These are phyloP conservation scores for Raphidocelis subcapitata DNA, from an alignment of 139 green algal genomes.

Conservation along the genomic window DNA sequence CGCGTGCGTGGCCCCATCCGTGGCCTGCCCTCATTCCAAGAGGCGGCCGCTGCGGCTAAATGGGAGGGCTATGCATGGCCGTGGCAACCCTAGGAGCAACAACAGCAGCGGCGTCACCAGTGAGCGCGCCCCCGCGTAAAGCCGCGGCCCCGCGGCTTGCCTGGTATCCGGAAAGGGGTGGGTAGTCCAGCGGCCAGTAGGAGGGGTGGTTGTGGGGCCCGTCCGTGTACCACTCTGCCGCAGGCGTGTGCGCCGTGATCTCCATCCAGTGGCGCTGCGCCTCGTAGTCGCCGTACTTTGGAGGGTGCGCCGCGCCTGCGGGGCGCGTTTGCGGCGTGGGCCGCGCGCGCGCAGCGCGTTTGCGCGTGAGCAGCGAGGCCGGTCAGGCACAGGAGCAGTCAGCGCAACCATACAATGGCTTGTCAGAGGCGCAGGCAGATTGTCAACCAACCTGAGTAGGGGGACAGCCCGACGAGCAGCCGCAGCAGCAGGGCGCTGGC, in stretches of 20 bases:
- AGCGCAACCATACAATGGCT: not conserved
- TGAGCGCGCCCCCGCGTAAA: too few species aligned
- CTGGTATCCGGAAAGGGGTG: conserved; percentile 94
- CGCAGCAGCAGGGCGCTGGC: conserved; percentile 62
- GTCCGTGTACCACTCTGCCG: conserved; percentile 70
- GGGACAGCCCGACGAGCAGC: conserved; percentile 59
- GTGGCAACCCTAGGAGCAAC: too few species aligned
- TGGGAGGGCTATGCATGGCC: too few species aligned
- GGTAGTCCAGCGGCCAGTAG: conserved; percentile 98
- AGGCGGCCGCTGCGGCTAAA: too few species aligned
- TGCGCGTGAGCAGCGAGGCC: not conserved
- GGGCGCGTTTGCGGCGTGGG: not conserved
- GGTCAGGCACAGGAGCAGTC: not conserved
- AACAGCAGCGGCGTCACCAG: too few species aligned
- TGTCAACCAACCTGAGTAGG: conserved; percentile 71
- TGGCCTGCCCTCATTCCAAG: too few species aligned
- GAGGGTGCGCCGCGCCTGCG: conserved; percentile 65
- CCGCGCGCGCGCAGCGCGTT: too few species aligned
- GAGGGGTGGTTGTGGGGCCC: conserved; percentile 27
- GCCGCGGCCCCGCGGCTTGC: too few species aligned
- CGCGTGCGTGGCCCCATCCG: too few species aligned
- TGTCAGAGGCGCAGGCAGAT: not conserved
- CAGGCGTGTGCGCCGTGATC: conserved; percentile 78
- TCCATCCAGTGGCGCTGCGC: conserved; percentile 99
- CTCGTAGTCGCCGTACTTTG: conserved; percentile 96